Percentiles rank a stretch among this genome's conserved stretches.
Conservation (phyloP, 768 basidiomycete species). For the Panellus pusillus region DNA sequence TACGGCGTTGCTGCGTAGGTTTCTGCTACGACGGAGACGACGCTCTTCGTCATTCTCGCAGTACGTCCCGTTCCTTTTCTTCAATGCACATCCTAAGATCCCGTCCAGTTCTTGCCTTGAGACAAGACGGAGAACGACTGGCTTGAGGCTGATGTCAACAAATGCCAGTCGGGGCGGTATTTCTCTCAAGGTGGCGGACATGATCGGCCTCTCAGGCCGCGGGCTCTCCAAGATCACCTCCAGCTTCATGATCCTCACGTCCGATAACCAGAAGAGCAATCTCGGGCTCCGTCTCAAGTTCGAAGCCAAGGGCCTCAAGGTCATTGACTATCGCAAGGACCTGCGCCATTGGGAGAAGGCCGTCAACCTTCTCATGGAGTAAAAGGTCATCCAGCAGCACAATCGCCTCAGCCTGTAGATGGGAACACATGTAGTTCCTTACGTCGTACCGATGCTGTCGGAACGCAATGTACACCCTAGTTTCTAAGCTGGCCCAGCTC, state of each 20-base stretch:
- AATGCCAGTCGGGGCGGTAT: slow-evolving; percentile 55
- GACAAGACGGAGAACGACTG: slow-evolving; percentile 78
- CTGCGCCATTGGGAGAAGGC: slow-evolving; percentile 88
- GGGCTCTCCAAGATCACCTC: slow-evolving; percentile 91
- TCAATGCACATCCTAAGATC: not conserved
- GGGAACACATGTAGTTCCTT: too few species aligned
- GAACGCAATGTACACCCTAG: too few species aligned
- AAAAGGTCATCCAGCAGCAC: too few species aligned
- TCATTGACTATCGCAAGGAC: slow-evolving; percentile 86
- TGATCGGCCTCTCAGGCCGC: slow-evolving; percentile 71
- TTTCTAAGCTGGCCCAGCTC: too few species aligned
- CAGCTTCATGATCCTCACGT: slow-evolving; percentile 83
- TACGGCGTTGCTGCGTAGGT: slow-evolving; percentile 99
- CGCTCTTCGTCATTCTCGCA: slow-evolving; percentile 84
- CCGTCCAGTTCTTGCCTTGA: slow-evolving; percentile 75
- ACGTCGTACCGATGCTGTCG: too few species aligned
- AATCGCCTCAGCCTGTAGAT: too few species aligned
- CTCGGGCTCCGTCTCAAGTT: slow-evolving; percentile 95
- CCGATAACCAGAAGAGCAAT: slow-evolving; percentile 80
- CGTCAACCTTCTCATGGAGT: slow-evolving; percentile 75
- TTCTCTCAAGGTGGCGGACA: slow-evolving; percentile 74
- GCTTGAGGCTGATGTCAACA: slow-evolving; percentile 71
- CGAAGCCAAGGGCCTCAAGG: slow-evolving; percentile 90
- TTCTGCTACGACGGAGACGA: slow-evolving; percentile 62
- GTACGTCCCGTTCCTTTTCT: slow-evolving; percentile 40